These are phyloP conservation scores for Lithohypha guttulata DNA, from an alignment of 2,329 filamentous ascomycete species.

Conservation along the genomic window DNA sequence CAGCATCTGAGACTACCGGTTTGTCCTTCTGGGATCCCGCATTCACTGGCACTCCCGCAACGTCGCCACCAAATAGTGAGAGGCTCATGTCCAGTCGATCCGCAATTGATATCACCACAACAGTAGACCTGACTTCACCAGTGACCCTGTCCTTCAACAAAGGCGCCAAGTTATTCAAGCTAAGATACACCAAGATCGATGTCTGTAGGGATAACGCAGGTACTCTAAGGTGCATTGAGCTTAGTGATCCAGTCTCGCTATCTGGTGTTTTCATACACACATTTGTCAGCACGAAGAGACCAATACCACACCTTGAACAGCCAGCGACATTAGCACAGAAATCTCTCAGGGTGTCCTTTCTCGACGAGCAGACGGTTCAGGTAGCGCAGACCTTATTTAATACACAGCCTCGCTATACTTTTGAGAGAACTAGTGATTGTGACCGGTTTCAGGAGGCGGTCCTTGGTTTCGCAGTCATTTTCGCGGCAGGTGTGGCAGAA, in stretches of 20 bases:
- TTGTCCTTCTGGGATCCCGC: slow-evolving; percentile 1
- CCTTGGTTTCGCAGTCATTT: slow-evolving; percentile 29
- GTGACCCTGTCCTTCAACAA: slow-evolving; percentile 29
- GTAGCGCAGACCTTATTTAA: slow-evolving; percentile 29
- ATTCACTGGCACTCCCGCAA: slow-evolving; percentile 1
- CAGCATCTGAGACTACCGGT: background rate
- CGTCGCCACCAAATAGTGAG: slow-evolving; percentile 1
- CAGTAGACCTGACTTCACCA: slow-evolving; percentile 22
- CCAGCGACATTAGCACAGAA: slow-evolving; percentile 27
- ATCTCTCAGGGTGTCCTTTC: slow-evolving; percentile 31
- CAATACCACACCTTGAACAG: slow-evolving; percentile 34
- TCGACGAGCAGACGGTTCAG: slow-evolving; percentile 35
- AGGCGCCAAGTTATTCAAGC: slow-evolving; percentile 30
- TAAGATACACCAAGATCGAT: slow-evolving; percentile 31
- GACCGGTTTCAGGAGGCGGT: slow-evolving; percentile 32
- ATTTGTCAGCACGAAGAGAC: slow-evolving; percentile 30
- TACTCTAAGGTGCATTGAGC: slow-evolving; percentile 28
- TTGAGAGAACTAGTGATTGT: slow-evolving; percentile 34
- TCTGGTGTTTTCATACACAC: slow-evolving; percentile 22
- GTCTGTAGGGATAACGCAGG: slow-evolving; percentile 31
- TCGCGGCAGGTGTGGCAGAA: slow-evolving; percentile 33
- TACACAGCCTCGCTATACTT: slow-evolving; percentile 33
- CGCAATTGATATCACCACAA: slow-evolving; percentile 23
- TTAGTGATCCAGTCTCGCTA: slow-evolving; percentile 30
- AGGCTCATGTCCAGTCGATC: background rate